These are phyloP conservation scores for Penicillium crustosum DNA, from an alignment of 2,329 filamentous ascomycete genomes.

Conservation along the genomic window DNA sequence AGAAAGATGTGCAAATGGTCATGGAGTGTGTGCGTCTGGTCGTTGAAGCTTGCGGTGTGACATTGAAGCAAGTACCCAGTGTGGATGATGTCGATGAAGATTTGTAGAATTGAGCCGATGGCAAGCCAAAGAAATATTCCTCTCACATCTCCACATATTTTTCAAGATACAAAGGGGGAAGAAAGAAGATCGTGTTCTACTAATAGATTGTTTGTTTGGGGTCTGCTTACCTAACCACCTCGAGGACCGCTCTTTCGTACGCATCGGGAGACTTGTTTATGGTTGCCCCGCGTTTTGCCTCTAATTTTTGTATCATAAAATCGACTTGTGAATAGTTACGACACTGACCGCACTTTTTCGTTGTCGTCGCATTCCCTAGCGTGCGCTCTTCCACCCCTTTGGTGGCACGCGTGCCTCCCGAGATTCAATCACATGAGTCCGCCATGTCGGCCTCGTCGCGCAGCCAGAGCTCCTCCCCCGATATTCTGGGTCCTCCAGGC, in stretches of 20 bases:
- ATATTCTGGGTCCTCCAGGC: conserved; percentile 44
- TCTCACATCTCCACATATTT: not conserved
- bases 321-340: conserved; percentile 6
- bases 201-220: conserved; percentile 5
- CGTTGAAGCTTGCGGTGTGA: conserved; percentile 13
- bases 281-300: conserved; percentile 22
- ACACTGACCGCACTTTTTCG: conserved; percentile 2
- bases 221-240: conserved; percentile 19
- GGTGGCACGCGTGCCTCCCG: conserved; percentile 25
- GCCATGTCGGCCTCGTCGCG: conserved; percentile 35
- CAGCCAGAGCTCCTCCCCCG: conserved; percentile 44
- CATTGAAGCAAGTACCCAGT: conserved; percentile 7
- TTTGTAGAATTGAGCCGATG: not conserved
- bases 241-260: conserved; percentile 22
- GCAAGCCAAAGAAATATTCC: not conserved
- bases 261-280: conserved; percentile 41
- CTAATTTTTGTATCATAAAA: conserved; percentile 12
- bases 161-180: conserved; percentile 1
- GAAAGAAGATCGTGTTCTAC: not conserved
- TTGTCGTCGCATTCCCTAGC: conserved; percentile 20
- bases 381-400: conserved; percentile 22
- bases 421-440: conserved; percentile 19
- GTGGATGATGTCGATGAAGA: conserved; percentile 3
- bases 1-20: conserved; percentile 37
- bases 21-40: conserved; percentile 16